Evolutionary conservation across 2,329 filamentous ascomycete genomes (phyloP).

Genomic region (Fusarium ramigenum): DNA sequence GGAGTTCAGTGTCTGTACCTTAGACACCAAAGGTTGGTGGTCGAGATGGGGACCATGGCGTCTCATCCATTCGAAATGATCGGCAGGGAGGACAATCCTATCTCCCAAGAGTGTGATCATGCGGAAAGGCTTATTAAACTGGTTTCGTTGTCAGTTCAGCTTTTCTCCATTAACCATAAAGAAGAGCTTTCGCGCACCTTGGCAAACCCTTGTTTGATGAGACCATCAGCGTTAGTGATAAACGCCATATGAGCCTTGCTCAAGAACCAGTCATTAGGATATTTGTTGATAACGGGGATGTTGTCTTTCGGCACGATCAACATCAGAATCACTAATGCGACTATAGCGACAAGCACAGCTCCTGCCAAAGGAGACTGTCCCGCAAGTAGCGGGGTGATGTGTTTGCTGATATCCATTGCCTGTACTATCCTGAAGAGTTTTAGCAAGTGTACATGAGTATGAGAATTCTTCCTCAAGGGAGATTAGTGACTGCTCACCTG

Average conservation of each 20-base stretch:
- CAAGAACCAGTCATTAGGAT: neutral
- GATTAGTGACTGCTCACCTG: neutral
- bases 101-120: neutral
- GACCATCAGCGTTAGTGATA: neutral
- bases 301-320: neutral
- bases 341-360: neutral
- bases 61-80: neutral
- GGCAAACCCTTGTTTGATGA: neutral
- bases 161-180: rapidly evolving
- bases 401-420: neutral
- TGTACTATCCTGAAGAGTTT: neutral
- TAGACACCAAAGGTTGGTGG: neutral
- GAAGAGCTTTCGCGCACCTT: neutral
- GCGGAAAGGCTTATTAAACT: neutral
- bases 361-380: neutral
- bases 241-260: neutral
- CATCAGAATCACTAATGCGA: neutral
- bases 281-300: neutral
- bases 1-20: rapidly evolving
- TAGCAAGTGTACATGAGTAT: neutral
- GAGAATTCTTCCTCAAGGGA: neutral
- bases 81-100: neutral
- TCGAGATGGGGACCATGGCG: neutral
- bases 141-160: neutral
- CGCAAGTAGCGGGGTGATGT: neutral